Conservation (phyloP, 176 grass and related monocot species). For the Pharus latifolius region DNA sequence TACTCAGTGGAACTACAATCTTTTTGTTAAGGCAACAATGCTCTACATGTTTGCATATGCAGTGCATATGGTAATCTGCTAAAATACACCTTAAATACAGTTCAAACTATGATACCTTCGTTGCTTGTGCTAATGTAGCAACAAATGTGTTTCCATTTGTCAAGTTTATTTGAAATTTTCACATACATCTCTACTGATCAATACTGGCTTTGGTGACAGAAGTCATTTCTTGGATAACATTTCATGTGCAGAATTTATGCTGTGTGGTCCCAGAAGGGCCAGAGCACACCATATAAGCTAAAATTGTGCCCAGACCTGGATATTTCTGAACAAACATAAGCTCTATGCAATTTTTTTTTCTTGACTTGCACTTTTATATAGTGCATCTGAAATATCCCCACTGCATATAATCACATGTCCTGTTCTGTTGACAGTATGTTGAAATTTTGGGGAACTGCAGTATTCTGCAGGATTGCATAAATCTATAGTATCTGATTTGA, state of each 20-base stretch:
- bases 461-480: not conserved
- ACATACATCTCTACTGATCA: not conserved
- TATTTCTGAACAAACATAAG: not conserved
- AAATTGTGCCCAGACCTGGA: not conserved
- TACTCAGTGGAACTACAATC: not conserved
- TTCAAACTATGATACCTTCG: not conserved
- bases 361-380: not conserved
- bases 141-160: not conserved
- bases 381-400: not conserved
- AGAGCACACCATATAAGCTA: not conserved
- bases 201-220: not conserved
- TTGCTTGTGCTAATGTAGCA: not conserved
- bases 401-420: not conserved
- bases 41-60: not conserved
- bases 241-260: not conserved
- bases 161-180: not conserved
- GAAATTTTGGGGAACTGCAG: not conserved
- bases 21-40: not conserved
- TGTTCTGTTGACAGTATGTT: not conserved
- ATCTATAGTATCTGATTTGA: not conserved
- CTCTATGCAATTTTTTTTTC: not conserved
- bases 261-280: not conserved
- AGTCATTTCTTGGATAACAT: not conserved
- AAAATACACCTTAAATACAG: not conserved
- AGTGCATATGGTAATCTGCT: not conserved